Base-by-base conservation (phyloP, 306 rosid species). In the Begonia peltatifolia region DNA sequence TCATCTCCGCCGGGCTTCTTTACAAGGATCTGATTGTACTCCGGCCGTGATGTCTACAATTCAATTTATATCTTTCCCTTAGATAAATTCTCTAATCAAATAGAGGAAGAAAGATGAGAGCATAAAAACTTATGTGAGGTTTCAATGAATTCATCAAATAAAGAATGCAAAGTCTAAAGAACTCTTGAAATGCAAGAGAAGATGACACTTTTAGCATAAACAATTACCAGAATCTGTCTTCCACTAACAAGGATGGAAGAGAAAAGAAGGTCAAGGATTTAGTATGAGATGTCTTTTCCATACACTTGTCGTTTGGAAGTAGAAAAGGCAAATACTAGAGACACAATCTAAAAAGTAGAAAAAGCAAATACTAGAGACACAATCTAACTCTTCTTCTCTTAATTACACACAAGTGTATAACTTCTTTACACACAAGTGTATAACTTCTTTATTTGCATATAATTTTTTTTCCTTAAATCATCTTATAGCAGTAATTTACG, bases 41-140 rank as follows among this genome's bases (percentile, higher is more conserved):
- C 90, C n/a, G 94, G 90, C 61, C 87, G 80, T 58, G 94, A 82
- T 46, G 97, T 82, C 97, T 84, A 87, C 79, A 79, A 10, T 65
- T 53, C 79, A 79, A 10, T 65, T 53, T 41, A 72, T 47, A 50
- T 22, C 54, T 55, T 56, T 11, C 41, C 20, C 35, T 46, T 10
- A 14, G 6, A 10, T 36, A 41, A 41, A 50, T 12, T 41, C 38
- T 6, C 49, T 50, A 2, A 49, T 16, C 17, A 50, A 12, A 15
- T 11, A 52, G 25, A 59, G 41, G 41, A 48, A 36, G 18, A 59
- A 9, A 49, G 35, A 3, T 16, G 55, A 36, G 6, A 48, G 42
- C 18, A 5, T 49, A 25, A 16, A 41, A 23, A 18, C 41, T 5
- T 2, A 52, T 23, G 56, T 6, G n/a, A 11, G n/a, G 14, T 12